Base-by-base conservation (phyloP, 164 flowering plant genomes). In the Chimonanthus salicifolius region DNA sequence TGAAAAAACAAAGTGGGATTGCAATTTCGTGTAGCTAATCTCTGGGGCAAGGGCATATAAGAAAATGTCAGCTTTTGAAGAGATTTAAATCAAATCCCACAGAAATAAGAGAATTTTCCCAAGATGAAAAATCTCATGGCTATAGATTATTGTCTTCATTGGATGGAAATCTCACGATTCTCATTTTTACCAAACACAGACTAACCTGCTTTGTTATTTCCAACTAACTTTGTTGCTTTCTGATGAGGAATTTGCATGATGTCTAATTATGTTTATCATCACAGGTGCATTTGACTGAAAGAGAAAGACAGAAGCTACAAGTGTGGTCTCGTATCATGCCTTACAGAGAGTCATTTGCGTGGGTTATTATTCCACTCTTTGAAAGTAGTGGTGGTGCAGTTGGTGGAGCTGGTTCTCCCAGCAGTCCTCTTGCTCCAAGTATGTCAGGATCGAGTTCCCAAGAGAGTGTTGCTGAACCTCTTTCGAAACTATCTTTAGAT, bases 291-390 rank as follows among this genome's bases (percentile, higher is more conserved):
- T 82, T 93, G 82, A 86, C 90, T 68, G 99, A 95, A 81, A 89
- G 97, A 84, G 99, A 95, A 80, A 93, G 82, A 78, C 99, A 95
- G 83, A 95, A 90, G 76, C 85, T 95, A 78, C 99, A 95, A 84
- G 94, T 95, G 71, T 95, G 99, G 99, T 90, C 99, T 71, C 91
- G 94, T 64, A 88, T 95, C 68, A 93, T 93, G 99, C 97, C 97
- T 63, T 92, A 91, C 80, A 84, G 89, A 75, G 98, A 95, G 80
- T 85, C 98, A 63, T 95, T 95, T 79, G 90, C 99, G 64, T 95
- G 98, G 99, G 94, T 97, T 54, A 79, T 95, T 70, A 92, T 95
- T 79, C 98, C 99, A 71, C 83, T 95, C 66, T 92, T 95, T 82
- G 99, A 95, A 78, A 89, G 75, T 81, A 78, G 80, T 77, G 81